Percentiles rank a stretch among this genome's conserved stretches.
These are phyloP conservation scores for Lippia alba DNA, from an alignment of 305 asterid genomes.

Conservation along the genomic window DNA sequence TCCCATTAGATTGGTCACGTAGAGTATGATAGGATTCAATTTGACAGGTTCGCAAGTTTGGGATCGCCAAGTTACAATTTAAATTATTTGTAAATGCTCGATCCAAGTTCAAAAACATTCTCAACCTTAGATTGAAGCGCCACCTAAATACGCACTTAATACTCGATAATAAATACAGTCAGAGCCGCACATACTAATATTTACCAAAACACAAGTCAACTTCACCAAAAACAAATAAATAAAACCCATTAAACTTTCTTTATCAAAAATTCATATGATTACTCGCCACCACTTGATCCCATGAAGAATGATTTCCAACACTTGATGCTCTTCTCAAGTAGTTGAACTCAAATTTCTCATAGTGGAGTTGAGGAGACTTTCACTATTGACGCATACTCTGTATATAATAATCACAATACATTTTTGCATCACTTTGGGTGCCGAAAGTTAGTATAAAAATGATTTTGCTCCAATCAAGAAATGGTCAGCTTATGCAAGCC, in stretches of 20 bases:
- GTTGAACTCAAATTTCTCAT: background rate
- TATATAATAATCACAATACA: background rate
- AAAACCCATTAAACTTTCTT: too few relatives aligned
- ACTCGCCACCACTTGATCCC: background rate
- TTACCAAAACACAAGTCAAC: background rate
- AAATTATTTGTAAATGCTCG: too few relatives aligned
- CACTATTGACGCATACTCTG: background rate
- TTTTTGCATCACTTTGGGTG: background rate
- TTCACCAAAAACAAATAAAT: too few relatives aligned
- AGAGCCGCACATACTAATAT: too few relatives aligned
- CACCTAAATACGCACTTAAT: too few relatives aligned
- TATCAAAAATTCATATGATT: background rate
- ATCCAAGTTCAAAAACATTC: too few relatives aligned
- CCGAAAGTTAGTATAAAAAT: background rate
- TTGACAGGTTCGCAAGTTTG: too few relatives aligned
- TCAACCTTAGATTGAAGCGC: too few relatives aligned
- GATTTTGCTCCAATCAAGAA: constrained; percentile 17
- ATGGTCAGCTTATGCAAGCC: background rate
- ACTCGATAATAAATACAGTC: too few relatives aligned
- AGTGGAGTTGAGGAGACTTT: background rate
- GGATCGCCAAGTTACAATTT: too few relatives aligned
- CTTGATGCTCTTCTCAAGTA: background rate
- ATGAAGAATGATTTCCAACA: constrained; percentile 1
- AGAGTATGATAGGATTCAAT: too few relatives aligned
- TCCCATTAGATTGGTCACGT: too few relatives aligned